Percentiles rank a stretch among this genome's conserved stretches.
Evolutionary conservation across 1,284 basidiomycete genomes (phyloP).

Genomic region (Microbotryum scabiosae): DNA sequence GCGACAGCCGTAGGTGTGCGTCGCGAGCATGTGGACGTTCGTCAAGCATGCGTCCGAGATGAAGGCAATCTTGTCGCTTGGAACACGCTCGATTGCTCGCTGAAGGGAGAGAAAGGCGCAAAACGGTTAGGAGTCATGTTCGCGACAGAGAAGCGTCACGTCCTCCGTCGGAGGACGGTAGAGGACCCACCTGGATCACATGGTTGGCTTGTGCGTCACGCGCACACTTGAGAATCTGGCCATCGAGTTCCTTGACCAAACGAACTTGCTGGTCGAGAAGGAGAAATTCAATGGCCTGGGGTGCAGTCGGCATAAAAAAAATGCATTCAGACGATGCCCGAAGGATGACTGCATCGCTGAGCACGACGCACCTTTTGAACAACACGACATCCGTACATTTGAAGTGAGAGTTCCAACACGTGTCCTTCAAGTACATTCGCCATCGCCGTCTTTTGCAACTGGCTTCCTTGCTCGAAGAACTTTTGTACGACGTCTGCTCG

Average conservation of each 20-base stretch:
- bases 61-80: conserved; percentile 66
- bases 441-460: conserved; percentile 58
- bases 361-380: conserved; percentile 40
- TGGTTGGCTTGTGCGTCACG: conserved; percentile 94
- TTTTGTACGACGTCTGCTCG: conserved; percentile 76
- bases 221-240: conserved; percentile 75
- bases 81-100: conserved; percentile 73
- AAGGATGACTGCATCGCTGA: neutral
- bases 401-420: conserved; percentile 67
- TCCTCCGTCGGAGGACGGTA: conserved; percentile 32
- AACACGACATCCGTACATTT: conserved; percentile 83
- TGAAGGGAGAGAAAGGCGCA: conserved; percentile 55
- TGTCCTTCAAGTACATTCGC: conserved; percentile 70
- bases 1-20: conserved; percentile 89
- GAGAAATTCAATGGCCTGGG: conserved; percentile 73
- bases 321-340: neutral
- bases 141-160: conserved; percentile 16
- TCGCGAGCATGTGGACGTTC: conserved; percentile 73
- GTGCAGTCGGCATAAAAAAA: neutral
- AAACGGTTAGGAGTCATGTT: neutral
- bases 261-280: conserved; percentile 63
- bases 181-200: conserved; percentile 51
- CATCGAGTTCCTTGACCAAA: conserved; percentile 72
- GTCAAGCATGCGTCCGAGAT: conserved; percentile 64
- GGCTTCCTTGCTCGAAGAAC: conserved; percentile 80